Conservation (phyloP, 1,284 basidiomycete species). For the Leccinum subrobustum region DNA sequence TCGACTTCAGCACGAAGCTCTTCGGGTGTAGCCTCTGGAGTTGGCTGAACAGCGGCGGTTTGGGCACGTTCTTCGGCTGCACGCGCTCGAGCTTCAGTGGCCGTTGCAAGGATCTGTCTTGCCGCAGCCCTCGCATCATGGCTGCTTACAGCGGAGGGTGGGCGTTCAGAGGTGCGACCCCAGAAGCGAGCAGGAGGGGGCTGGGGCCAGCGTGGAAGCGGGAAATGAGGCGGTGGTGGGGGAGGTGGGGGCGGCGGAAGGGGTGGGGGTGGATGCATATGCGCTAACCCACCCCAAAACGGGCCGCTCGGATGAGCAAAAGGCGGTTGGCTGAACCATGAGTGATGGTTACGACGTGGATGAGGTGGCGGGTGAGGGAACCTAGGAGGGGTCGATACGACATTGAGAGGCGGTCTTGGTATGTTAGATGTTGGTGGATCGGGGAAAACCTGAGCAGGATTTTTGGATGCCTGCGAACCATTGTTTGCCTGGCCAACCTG, state of each 20-base stretch:
- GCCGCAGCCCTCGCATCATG: conserved; percentile 10
- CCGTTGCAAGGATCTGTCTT: conserved; percentile 17
- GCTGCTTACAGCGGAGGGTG: background rate
- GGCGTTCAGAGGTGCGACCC: conserved; percentile 11
- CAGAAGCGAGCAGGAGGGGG: conserved; percentile 30
- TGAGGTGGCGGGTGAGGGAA: conserved; percentile 13
- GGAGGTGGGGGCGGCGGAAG: conserved; percentile 23
- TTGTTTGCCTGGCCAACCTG: conserved; percentile 12
- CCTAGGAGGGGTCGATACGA: conserved; percentile 2
- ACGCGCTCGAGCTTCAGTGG: conserved; percentile 14
- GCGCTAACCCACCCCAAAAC: conserved; percentile 13
- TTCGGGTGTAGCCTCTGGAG: conserved; percentile 30
- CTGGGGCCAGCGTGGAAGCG: conserved; percentile 22
- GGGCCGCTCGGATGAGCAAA: conserved; percentile 7
- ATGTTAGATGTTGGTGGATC: background rate
- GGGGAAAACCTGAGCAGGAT: background rate
- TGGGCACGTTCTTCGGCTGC: conserved; percentile 5
- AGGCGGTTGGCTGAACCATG: conserved; percentile 25
- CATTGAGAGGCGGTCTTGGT: conserved; percentile 1
- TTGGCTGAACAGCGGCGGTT: background rate
- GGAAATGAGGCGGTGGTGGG: conserved; percentile 10
- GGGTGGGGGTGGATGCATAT: conserved; percentile 4
- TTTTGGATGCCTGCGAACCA: conserved; percentile 1
- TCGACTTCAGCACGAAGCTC: conserved; percentile 60
- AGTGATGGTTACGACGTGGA: conserved; percentile 21